These are phyloP conservation scores for Aaosphaeria arxii DNA, from an alignment of 2,329 filamentous ascomycete genomes.

Conservation along the genomic window DNA sequence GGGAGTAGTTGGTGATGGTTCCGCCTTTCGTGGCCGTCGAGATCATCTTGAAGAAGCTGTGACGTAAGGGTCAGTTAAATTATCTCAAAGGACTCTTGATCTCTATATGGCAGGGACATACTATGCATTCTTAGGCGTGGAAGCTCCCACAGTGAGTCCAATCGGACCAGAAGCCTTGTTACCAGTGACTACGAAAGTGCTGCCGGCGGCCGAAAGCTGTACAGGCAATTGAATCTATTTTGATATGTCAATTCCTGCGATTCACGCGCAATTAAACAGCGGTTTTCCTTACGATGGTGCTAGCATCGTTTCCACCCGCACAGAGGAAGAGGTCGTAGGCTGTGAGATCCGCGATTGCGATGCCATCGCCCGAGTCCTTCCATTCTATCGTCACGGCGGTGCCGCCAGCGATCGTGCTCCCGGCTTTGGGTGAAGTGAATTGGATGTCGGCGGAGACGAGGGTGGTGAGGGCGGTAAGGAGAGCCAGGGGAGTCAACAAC, in stretches of 20 bases:
- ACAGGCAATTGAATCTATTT: background rate
- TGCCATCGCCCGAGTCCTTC: constrained; percentile 53
- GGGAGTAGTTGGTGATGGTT: constrained; percentile 58
- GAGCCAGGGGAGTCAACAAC: constrained; percentile 5
- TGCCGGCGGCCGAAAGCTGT: background rate
- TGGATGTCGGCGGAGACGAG: constrained; percentile 51
- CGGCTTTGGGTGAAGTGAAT: constrained; percentile 54
- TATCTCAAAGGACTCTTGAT: background rate
- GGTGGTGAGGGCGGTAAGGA: constrained; percentile 39
- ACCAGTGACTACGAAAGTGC: constrained; percentile 36
- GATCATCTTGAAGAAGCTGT: constrained; percentile 46
- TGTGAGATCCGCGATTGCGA: constrained; percentile 49
- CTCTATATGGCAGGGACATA: constrained; percentile 31
- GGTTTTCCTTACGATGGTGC: constrained; percentile 42
- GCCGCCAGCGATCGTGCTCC: constrained; percentile 49
- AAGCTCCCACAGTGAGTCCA: constrained; percentile 17
- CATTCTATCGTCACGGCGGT: constrained; percentile 54
- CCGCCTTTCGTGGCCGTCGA: constrained; percentile 54
- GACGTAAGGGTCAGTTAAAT: background rate
- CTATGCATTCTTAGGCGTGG: constrained; percentile 53
- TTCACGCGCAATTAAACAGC: background rate
- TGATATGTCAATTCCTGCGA: background rate
- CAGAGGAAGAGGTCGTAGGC: constrained; percentile 60
- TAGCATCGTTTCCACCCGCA: constrained; percentile 56
- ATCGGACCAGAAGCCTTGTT: constrained; percentile 39